Base-by-base conservation (phyloP, 805 yeast species). In the Saccharomyces paradoxus region DNA sequence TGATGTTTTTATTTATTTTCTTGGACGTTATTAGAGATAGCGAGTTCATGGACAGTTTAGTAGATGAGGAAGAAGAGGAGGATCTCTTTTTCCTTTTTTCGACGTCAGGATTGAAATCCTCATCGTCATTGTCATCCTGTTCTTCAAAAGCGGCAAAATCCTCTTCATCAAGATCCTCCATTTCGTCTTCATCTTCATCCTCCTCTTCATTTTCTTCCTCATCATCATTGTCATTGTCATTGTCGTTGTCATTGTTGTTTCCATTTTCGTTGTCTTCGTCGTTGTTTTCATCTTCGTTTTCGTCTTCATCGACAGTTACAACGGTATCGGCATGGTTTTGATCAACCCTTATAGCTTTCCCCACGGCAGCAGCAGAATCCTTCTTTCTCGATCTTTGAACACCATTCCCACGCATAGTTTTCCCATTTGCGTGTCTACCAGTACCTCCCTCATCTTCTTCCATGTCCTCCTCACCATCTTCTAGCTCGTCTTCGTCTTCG, bases 101-200 rank as follows among this genome's bases (percentile, higher is more conserved):
- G 24, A 58, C 59, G 9, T 60, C 63, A 14, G 65, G 63, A 0
- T 60, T 53, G 41, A 65, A 66, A 48, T 67, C 65, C 10, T 59
- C 58, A 44, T 62, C 67, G 22, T 48, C 56, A 32, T 52, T 53
- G 22, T 52, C 56, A 2, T 50, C 47, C 37, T 46, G 52, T 14
- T 51, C 52, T 22, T 50, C 53, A 4, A 49, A 49, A 10, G 56
- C 58, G 22, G 50, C 53, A 9, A 37, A 37, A 14, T 53, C 54
- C 8, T 49, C 53, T 6, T 48, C 52, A 32, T 53, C 50, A 22
- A 49, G 29, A 37, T 49, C 53, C 9, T 50, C 55, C 9, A 37
- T 37, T 17, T 37, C 44, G 13, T 37, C 44, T 17, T 46, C 50
- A 46, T 55, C 55, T 12, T 57, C 56, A 14, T 53, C 55, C 10